Evolutionary conservation across 208 protist species (phyloP), one percentile per base, ranked within the genome.

Genomic region (Strigomonas oncopelti): DNA sequence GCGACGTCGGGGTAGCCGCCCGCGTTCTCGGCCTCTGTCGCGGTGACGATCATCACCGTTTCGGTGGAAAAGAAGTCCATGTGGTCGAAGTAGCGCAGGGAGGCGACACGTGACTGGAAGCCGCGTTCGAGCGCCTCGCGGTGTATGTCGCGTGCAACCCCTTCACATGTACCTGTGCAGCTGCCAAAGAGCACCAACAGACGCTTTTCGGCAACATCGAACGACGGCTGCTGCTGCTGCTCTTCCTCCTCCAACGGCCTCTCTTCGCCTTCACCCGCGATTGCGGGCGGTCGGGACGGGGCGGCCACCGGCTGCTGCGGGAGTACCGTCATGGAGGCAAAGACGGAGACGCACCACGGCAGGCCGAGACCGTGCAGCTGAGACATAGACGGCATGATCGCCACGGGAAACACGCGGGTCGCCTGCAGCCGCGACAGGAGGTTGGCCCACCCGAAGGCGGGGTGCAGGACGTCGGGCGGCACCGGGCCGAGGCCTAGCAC

Each of bases 111-210:
- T 3, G 77, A 78, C 32, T 56, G 14, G 42, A 76, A 75, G 36
- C 78, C 75, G 29, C 52, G 61, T 31, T 83, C 53, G 48, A 77
- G 70, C 0, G 84, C 84, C 16, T 83, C 72, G 42, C 54, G 64
- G 65, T 84, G 78, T 14, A 87, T 24, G 53, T 87, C 76, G 18
- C 81, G 73, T 7, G 83, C 82, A 54, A 91, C 84, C 0, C 77
- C 77, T 62, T 91, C 84, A 7, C 78, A 53, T 25, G 77, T 80
- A 22, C 78, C 85, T 5, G 80, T 87, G 16, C 67, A 69, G 62
- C 71, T 80, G 28, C 78, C 85, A 59, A 80, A 89, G 18, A 88
- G 68, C 42, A 91, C 83, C n/a, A 87, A 56, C 16, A 90, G 29
- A 4, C n/a, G 20, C 42, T 31, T 25, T 28, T 29, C 51, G 1